phyloP scores from a whole-genome alignment of 1,284 basidiomycete species.

The Mycena citricolor region DNA sequence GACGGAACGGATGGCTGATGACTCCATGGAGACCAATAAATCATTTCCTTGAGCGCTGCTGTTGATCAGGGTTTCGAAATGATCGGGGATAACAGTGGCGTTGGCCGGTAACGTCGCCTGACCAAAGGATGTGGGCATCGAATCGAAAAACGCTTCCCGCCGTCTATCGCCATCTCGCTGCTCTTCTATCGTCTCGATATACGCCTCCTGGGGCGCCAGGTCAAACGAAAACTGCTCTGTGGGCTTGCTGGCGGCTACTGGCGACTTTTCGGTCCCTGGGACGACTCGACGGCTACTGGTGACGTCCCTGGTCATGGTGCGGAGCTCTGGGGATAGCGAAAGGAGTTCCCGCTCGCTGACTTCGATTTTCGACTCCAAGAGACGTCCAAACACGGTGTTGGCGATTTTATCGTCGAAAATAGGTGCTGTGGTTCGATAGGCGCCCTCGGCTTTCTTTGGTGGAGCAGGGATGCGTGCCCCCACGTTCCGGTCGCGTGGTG shows the following conservation, averaged over 20 bases:
- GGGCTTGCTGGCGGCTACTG: background rate
- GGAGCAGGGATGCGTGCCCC: too few relatives aligned
- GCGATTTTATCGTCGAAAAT: constrained; percentile 1
- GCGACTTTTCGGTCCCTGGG: background rate
- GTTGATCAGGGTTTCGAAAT: constrained; percentile 1
- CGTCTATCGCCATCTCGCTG: background rate
- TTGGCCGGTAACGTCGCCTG: constrained; percentile 2
- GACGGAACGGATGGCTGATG: constrained; percentile 10
- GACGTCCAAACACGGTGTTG: background rate
- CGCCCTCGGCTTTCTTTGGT: background rate
- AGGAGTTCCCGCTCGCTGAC: too few relatives aligned
- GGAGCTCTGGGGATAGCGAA: background rate
- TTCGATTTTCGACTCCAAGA: too few relatives aligned
- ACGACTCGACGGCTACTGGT: background rate
- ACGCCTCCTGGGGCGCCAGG: background rate
- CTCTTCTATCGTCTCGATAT: background rate
- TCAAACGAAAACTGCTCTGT: background rate
- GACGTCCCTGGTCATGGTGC: background rate
- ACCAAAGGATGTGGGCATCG: constrained; percentile 5
- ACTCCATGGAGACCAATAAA: constrained; percentile 4
- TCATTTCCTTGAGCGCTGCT: constrained; percentile 1
- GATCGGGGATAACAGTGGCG: constrained; percentile 9
- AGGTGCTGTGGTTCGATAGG: constrained; percentile 3
- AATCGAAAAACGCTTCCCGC: background rate
- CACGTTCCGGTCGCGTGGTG: constrained; percentile 3